Evolutionary conservation across 148 eudicot genomes (phyloP).

Genomic region (Limonium bicolor): DNA sequence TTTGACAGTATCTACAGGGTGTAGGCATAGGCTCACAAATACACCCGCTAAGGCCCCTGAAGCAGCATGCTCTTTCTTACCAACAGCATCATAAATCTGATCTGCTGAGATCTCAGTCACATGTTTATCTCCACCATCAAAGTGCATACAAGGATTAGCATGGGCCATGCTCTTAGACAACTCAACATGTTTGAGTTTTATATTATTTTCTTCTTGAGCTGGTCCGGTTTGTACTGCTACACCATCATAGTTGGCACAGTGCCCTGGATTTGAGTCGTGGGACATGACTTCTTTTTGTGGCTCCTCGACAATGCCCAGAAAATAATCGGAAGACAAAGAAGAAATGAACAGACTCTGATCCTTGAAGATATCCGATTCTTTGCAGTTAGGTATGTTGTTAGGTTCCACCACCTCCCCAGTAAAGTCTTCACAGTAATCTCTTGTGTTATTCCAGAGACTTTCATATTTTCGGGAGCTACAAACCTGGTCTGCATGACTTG

Average conservation of each 20-base stretch:
- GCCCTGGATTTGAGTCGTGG: conserved; percentile 13
- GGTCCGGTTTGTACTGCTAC: conserved; percentile 10
- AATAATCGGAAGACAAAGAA: conserved; percentile 17
- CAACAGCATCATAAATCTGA: conserved; percentile 19
- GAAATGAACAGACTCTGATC: conserved; percentile 4
- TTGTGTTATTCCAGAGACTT: conserved; percentile 7
- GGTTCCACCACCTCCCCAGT: conserved; percentile 17
- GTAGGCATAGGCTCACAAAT: conserved; percentile 80
- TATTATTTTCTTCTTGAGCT: conserved; percentile 7
- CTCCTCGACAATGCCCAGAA: conserved; percentile 13
- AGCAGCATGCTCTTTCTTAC: conserved; percentile 81
- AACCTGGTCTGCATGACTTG: conserved; percentile 8
- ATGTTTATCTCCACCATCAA: conserved; percentile 9
- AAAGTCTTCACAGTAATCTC: conserved; percentile 8
- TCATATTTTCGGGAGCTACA: conserved; percentile 6
- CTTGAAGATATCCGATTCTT: conserved; percentile 3
- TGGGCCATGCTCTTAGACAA: conserved; percentile 8
- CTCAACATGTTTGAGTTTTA: conserved; percentile 9
- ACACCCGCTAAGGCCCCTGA: conserved; percentile 93
- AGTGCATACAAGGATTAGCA: conserved; percentile 4
- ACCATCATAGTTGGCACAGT: conserved; percentile 13
- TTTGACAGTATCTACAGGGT: conserved; percentile 88
- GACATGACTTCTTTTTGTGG: conserved; percentile 10
- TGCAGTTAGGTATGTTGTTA: conserved; percentile 12
- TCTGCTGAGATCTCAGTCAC: conserved; percentile 15